phyloP scores from a whole-genome alignment of 225 moss, liverwort and hornwort genomes.

The Marchantia polymorpha region DNA sequence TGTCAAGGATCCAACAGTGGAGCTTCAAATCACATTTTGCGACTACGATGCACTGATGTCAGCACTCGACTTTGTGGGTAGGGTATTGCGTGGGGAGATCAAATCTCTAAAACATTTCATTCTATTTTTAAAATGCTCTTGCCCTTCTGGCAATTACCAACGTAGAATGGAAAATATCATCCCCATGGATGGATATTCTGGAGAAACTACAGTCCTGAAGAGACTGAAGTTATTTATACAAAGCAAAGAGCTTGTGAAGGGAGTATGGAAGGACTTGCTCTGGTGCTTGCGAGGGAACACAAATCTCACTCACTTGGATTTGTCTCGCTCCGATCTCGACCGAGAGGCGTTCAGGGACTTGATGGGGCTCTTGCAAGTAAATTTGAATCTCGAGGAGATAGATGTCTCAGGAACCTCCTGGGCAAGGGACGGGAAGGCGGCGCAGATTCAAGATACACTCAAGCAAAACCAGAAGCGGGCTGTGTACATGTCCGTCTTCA shows the following conservation, averaged over 20 bases:
- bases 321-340: not conserved
- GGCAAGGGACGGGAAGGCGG: not conserved
- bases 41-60: too few relatives aligned
- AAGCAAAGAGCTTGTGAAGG: not conserved
- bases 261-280: not conserved
- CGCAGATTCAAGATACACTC: not conserved
- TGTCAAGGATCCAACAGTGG: too few relatives aligned
- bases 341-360: not conserved
- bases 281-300: not conserved
- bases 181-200: too few relatives aligned
- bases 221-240: too few relatives aligned
- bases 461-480: not conserved
- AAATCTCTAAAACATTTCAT: too few relatives aligned
- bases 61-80: too few relatives aligned
- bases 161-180: too few relatives aligned
- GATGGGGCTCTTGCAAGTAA: not conserved
- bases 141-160: too few relatives aligned
- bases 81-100: too few relatives aligned
- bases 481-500: not conserved
- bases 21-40: too few relatives aligned
- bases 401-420: not conserved
- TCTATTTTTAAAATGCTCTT: too few relatives aligned
- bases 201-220: too few relatives aligned
- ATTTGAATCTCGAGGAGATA: not conserved
- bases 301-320: not conserved